Base-by-base conservation (phyloP, 768 basidiomycete genomes). In the Leccinum variicolor region DNA sequence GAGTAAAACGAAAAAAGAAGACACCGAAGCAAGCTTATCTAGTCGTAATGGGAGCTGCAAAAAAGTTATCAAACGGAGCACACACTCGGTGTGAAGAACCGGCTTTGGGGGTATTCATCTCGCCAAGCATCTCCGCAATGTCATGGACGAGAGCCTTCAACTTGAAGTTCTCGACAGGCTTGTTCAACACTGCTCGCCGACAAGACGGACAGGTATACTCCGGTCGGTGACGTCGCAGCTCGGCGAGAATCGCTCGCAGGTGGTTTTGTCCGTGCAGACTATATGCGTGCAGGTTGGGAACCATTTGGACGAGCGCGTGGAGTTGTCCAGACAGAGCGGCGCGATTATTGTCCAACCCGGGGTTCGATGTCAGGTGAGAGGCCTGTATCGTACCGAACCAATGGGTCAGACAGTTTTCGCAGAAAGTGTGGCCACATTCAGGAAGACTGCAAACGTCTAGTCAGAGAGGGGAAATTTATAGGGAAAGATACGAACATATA, bases 371-470 rank as follows among this genome's bases (percentile, higher is more conserved):
- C 62, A 81, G 72, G 61, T 87, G 82, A 59, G 81, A 79, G 0
- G 72, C 74, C 52, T 82, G 79, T 1, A 72, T 78, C 3, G 81
- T 80, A 52, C 60, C 71, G 60, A 83, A 80, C 79, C 79, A 80
- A 62, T 84, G 81, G 49, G 77, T 74, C 9, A 91, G 74, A 62
- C 71, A 31, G 31, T 31, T 31, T 31, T 31, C 31, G 31, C 31
- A 91, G 65, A 85, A 89, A 0, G 82, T 81, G 69, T 91, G 89
- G 3, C 89, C 89, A 54, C 89, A 91, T 41, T 77, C 78, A 6
- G 81, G 70, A 21, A 90, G 75, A 6, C 88, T 90, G 62, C 9
- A 34, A 14, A 26, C 21, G 55, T 33, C 33, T 26, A 29, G 41
- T 67, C 39, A 62, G 33, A 19, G 11, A 2, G 11, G 9, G 6